Evolutionary conservation across 2,329 filamentous ascomycete genomes (phyloP), one percentile per base, ranked within the genome.

Genomic region (Sporothrix humicola): DNA sequence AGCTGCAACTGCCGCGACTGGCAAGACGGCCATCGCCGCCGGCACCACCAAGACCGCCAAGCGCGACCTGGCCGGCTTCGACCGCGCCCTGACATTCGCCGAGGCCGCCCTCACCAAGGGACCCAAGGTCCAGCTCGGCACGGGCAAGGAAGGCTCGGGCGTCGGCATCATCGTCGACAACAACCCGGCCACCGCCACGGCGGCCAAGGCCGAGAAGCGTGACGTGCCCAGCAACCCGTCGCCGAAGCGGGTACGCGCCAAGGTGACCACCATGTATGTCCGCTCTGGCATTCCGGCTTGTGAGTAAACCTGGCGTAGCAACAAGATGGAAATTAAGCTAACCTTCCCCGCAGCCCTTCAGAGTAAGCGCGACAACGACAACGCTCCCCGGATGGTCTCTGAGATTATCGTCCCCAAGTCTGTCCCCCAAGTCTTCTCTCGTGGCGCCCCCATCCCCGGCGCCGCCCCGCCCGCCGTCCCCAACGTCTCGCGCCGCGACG

Each of bases 101-200:
- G 82, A 84, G 76, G 82, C 82, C 59, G 85, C 84, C 23, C 79
- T 85, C 78, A 81, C 80, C 77, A 83, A 85, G 77, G 79, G 80
- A 50, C 85, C 85, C 75, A 85, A 85, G 80, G 78, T 87, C 61
- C 81, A 87, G 79, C 81, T 87, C 58, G 85, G 85, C 73, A 85
- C 85, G 37, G 82, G 82, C 54, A 79, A 76, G 46, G 82, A 82
- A 73, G 81, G 81, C 73, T 81, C 83, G 20, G 85, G 85, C 26
- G 80, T 81, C 58, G 80, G 80, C 66, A 81, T 81, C 74, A 78
- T 81, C 61, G 78, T 81, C 70, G 79, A 81, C 71, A 79, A 81
- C 77, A 77, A 77, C 74, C 76, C 70, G 59, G 73, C 76, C 54
- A 61, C 52, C 20, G 48, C 66, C n/a, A 31, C 54, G 42, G 48